Conservation (phyloP, 2,329 filamentous ascomycete genomes). For the Beauveria caledonica region DNA sequence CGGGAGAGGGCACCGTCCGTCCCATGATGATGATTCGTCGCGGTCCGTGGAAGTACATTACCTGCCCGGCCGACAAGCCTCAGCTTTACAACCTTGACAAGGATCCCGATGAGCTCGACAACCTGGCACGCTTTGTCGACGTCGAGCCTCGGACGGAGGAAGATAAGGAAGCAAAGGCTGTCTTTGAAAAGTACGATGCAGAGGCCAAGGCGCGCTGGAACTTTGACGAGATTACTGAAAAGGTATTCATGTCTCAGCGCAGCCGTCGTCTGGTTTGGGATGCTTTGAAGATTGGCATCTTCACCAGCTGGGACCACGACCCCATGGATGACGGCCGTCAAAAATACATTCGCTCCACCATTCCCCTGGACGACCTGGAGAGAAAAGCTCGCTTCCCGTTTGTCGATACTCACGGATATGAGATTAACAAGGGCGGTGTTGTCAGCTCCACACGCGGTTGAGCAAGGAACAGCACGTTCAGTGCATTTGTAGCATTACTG, state of each 20-base stretch:
- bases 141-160: constrained; percentile 30
- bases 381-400: constrained; percentile 64
- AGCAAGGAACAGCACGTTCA: background rate
- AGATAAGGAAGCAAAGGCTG: constrained; percentile 37
- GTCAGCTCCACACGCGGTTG: constrained; percentile 27
- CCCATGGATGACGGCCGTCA: constrained; percentile 60
- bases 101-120: constrained; percentile 71
- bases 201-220: constrained; percentile 76
- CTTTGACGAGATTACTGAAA: constrained; percentile 64
- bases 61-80: constrained; percentile 72
- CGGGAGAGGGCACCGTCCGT: constrained; percentile 81
- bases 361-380: constrained; percentile 74
- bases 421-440: constrained; percentile 30
- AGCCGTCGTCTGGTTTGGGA: constrained; percentile 71
- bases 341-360: constrained; percentile 78
- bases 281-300: constrained; percentile 66
- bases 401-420: constrained; percentile 47
- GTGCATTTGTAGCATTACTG: background rate
- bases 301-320: constrained; percentile 80
- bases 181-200: constrained; percentile 58
- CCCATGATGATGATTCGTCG: constrained; percentile 92
- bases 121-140: constrained; percentile 50
- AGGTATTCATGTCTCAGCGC: constrained; percentile 71
- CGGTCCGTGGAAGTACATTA: constrained; percentile 84
- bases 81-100: constrained; percentile 73